Percentiles rank a stretch among this genome's conserved stretches.
Conservation (phyloP, 2,329 filamentous ascomycete genomes). For the Arthrobotrys musiformis region DNA sequence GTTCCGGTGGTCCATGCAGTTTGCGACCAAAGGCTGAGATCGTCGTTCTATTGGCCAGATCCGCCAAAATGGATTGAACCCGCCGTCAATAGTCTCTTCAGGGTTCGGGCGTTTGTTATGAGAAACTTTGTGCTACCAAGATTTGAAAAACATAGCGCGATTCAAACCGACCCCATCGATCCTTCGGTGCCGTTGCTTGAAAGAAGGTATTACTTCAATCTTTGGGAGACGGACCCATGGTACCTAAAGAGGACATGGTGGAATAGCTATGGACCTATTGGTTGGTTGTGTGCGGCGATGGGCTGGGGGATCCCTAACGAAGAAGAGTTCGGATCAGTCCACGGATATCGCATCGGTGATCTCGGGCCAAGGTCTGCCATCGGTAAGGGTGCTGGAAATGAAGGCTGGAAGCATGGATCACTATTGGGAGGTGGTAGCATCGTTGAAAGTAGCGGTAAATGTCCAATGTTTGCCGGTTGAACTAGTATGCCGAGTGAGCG, state of each 20-base stretch:
- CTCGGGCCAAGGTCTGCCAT: slow-evolving; percentile 71
- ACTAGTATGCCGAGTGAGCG: not conserved
- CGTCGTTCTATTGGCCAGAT: slow-evolving; percentile 31
- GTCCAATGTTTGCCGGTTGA: slow-evolving; percentile 41
- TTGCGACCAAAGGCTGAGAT: slow-evolving; percentile 65
- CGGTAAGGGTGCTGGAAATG: slow-evolving; percentile 60
- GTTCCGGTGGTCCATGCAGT: slow-evolving; percentile 68
- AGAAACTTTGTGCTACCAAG: slow-evolving; percentile 73
- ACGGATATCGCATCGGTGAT: slow-evolving; percentile 70
- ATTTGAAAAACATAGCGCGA: slow-evolving; percentile 62
- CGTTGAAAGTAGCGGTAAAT: slow-evolving; percentile 17
- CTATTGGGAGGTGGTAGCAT: slow-evolving; percentile 31
- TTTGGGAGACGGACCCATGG: slow-evolving; percentile 73
- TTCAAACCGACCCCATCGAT: slow-evolving; percentile 67
- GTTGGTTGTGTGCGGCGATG: slow-evolving; percentile 66
- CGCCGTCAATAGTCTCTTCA: slow-evolving; percentile 66
- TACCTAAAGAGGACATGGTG: slow-evolving; percentile 71
- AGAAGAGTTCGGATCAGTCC: slow-evolving; percentile 64
- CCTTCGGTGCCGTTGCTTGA: slow-evolving; percentile 62
- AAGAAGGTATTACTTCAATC: slow-evolving; percentile 66
- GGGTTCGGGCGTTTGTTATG: slow-evolving; percentile 68
- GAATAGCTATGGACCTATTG: slow-evolving; percentile 72
- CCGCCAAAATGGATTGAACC: slow-evolving; percentile 58
- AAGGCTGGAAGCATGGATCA: slow-evolving; percentile 36
- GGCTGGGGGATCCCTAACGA: slow-evolving; percentile 67